A percentile compares a stretch with the other conserved stretches of the same genome.
These are phyloP conservation scores for Sporobolomyces roseus DNA, from an alignment of 768 basidiomycete genomes.

Conservation along the genomic window DNA sequence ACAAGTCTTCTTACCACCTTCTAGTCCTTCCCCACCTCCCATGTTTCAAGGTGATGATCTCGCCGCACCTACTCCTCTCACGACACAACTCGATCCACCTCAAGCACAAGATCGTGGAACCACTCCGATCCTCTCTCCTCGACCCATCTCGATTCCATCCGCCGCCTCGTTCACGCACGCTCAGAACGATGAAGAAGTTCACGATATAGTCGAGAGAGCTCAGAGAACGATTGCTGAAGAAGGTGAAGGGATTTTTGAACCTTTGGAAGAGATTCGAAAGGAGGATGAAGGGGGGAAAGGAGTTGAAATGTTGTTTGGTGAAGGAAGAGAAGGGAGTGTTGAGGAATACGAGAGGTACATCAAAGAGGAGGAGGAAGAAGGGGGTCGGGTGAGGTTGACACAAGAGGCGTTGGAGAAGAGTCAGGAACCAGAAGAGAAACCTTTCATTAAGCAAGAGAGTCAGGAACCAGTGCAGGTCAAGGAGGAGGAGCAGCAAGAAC, in stretches of 20 bases:
- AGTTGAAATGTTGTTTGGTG: not conserved
- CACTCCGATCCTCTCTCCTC: constrained; percentile 11
- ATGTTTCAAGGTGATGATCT: constrained; percentile 28
- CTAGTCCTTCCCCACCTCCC: constrained; percentile 21
- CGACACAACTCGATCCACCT: not conserved
- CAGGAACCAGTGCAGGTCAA: not conserved
- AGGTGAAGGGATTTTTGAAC: constrained; percentile 3
- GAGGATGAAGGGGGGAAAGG: not conserved
- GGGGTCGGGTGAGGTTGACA: not conserved
- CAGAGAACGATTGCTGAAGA: constrained; percentile 6
- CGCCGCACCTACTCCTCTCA: not conserved
- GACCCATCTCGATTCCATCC: constrained; percentile 19
- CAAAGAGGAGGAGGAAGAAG: not conserved
- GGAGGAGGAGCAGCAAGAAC: not conserved
- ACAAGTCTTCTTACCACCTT: constrained; percentile 3
- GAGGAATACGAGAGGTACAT: not conserved
- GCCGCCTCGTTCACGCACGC: constrained; percentile 11
- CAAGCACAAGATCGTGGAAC: not conserved
- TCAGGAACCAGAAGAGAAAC: constrained; percentile 7
- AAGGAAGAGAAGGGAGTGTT: too few relatives aligned
- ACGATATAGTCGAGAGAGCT: constrained; percentile 4
- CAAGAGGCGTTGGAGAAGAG: not conserved
- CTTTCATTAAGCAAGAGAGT: constrained; percentile 16
- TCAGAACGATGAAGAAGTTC: not conserved
- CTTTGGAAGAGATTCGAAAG: not conserved